Evolutionary conservation across 2,329 filamentous ascomycete species (phyloP).

Genomic region (Fusarium miscanthi): DNA sequence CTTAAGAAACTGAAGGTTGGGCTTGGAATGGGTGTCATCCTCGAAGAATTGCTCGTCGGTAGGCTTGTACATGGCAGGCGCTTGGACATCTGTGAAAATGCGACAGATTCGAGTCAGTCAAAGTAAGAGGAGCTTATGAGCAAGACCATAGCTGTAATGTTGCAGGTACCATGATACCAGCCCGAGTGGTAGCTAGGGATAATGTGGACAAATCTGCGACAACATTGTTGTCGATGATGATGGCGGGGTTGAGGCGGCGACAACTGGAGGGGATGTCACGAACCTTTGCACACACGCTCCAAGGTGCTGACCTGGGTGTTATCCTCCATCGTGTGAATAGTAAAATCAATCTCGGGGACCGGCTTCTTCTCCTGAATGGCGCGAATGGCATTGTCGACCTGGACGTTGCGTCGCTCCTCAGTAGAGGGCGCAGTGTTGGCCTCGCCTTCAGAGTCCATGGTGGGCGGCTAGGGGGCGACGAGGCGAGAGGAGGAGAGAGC

Average conservation of each 20-base stretch:
- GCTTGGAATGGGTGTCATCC: constrained; percentile 85
- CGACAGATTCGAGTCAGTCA: constrained; percentile 32
- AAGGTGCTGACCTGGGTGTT: constrained; percentile 92
- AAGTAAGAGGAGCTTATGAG: not conserved
- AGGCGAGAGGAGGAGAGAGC: constrained; percentile 31
- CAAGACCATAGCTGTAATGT: not conserved
- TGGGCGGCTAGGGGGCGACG: constrained; percentile 36
- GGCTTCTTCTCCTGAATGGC: constrained; percentile 96
- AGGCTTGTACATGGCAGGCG: constrained; percentile 91
- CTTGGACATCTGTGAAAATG: constrained; percentile 83
- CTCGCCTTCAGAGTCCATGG: constrained; percentile 60
- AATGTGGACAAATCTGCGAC: constrained; percentile 29
- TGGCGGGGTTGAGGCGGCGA: constrained; percentile 37
- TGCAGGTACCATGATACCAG: not conserved
- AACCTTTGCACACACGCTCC: constrained; percentile 99
- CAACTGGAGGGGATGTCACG: constrained; percentile 44
- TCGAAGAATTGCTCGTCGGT: constrained; percentile 96
- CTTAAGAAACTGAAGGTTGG: constrained; percentile 93
- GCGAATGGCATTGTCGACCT: constrained; percentile 89
- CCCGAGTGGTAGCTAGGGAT: not conserved
- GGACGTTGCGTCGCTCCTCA: constrained; percentile 64
- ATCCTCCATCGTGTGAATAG: constrained; percentile 98
- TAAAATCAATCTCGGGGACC: constrained; percentile 97
- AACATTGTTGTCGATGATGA: constrained; percentile 21
- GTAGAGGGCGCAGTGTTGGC: constrained; percentile 45